Conservation (phyloP, 108 stramenopile genomes). For the Fragilariopsis cylindrus region DNA sequence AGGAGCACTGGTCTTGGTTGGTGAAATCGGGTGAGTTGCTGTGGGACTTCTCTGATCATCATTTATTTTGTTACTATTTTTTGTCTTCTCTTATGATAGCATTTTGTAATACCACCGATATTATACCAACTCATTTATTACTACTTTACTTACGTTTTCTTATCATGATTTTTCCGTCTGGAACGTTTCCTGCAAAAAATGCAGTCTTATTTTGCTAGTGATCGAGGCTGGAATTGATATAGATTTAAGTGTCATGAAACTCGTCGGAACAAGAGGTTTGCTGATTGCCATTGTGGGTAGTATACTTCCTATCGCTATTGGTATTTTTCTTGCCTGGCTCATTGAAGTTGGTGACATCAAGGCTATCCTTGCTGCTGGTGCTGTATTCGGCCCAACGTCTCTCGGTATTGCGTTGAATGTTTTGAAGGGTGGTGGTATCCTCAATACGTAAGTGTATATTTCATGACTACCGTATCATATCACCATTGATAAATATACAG, state of each 20-base stretch:
- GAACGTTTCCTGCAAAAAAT: background rate
- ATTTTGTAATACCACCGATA: too few relatives aligned
- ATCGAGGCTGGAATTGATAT: constrained; percentile 86
- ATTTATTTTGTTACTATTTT: too few relatives aligned
- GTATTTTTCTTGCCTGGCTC: constrained; percentile 50
- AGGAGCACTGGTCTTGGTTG: constrained; percentile 69
- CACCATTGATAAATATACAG: too few relatives aligned
- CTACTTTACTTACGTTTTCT: too few relatives aligned
- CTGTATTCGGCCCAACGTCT: constrained; percentile 78
- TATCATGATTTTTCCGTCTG: too few relatives aligned
- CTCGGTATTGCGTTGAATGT: constrained; percentile 84
- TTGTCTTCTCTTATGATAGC: too few relatives aligned
- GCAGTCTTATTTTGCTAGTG: constrained; percentile 62
- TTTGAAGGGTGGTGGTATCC: constrained; percentile 58
- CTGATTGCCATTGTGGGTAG: constrained; percentile 77
- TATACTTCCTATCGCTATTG: constrained; percentile 75
- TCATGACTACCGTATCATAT: background rate
- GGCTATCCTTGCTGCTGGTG: constrained; percentile 66
- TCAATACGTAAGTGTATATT: constrained; percentile 55
- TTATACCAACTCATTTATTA: too few relatives aligned
- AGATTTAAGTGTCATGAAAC: constrained; percentile 69
- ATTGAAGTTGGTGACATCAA: constrained; percentile 48
- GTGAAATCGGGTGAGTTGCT: constrained; percentile 63
- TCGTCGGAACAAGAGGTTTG: constrained; percentile 76
- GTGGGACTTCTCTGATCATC: background rate